These are phyloP conservation scores for Clavaria fumosa DNA, from an alignment of 768 basidiomycete genomes.

Conservation along the genomic window DNA sequence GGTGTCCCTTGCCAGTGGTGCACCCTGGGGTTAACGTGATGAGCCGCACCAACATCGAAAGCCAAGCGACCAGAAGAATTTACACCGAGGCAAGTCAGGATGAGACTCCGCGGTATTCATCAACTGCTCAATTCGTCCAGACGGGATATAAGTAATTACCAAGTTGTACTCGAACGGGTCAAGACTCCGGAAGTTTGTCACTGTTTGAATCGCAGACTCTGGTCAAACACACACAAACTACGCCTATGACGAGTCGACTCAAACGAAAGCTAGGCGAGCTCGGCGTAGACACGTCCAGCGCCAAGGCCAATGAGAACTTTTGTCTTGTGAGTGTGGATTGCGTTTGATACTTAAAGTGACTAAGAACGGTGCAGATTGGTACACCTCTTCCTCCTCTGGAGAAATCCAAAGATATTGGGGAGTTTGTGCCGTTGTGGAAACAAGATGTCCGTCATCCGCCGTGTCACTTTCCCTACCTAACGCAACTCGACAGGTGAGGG, in stretches of 20 bases:
- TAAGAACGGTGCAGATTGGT: conserved; percentile 62
- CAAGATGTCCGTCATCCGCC: conserved; percentile 55
- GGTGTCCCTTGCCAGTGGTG: too few species aligned
- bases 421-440: conserved; percentile 96
- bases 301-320: conserved; percentile 69
- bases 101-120: too few species aligned
- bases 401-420: conserved; percentile 80
- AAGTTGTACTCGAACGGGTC: too few species aligned
- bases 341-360: too few species aligned
- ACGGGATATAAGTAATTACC: too few species aligned
- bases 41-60: too few species aligned
- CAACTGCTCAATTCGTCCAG: too few species aligned
- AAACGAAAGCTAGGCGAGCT: conserved; percentile 78
- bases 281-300: conserved; percentile 55
- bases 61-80: too few species aligned
- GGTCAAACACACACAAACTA: not conserved
- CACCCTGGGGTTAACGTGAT: too few species aligned
- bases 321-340: conserved; percentile 53
- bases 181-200: too few species aligned
- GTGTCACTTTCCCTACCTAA: not conserved
- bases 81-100: too few species aligned
- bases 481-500: conserved; percentile 44
- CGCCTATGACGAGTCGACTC: conserved; percentile 34
- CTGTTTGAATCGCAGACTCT: too few species aligned
- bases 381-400: conserved; percentile 92